phyloP scores from a whole-genome alignment of 208 protist genomes.

The Trypanosoma theileri region DNA sequence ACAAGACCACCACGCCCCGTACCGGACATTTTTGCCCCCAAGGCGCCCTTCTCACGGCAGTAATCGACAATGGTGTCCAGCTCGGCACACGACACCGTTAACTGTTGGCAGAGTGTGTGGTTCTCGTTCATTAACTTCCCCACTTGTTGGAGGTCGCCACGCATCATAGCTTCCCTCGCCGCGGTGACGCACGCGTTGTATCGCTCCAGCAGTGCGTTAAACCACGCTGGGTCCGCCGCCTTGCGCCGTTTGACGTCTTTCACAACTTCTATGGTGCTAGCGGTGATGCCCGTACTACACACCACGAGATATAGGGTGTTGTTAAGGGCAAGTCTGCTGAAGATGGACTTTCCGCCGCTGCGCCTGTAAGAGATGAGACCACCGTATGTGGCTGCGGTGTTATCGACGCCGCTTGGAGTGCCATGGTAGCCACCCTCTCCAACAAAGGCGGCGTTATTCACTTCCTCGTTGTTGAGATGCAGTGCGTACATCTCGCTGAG shows the following conservation, averaged over 20 bases:
- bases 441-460: slow-evolving; percentile 69
- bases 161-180: slow-evolving; percentile 45
- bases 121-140: slow-evolving; percentile 66
- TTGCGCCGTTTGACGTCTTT: slow-evolving; percentile 58
- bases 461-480: slow-evolving; percentile 51
- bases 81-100: slow-evolving; percentile 64
- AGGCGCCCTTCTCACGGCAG: slow-evolving; percentile 42
- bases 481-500: slow-evolving; percentile 70
- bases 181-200: slow-evolving; percentile 45
- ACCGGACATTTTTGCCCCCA: slow-evolving; percentile 81
- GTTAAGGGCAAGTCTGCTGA: slow-evolving; percentile 36
- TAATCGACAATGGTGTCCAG: slow-evolving; percentile 68
- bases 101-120: slow-evolving; percentile 63
- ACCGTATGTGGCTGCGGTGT: slow-evolving; percentile 86
- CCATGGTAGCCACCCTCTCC: slow-evolving; percentile 88
- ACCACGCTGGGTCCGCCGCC: slow-evolving; percentile 40
- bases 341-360: slow-evolving; percentile 31
- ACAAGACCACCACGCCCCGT: slow-evolving; percentile 81
- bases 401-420: slow-evolving; percentile 88
- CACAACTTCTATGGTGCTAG: slow-evolving; percentile 71
- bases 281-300: slow-evolving; percentile 82
- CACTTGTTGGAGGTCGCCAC: slow-evolving; percentile 39
- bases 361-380: slow-evolving; percentile 76
- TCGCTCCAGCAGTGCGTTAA: slow-evolving; percentile 35
- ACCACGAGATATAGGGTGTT: slow-evolving; percentile 68